Conservation (phyloP, 805 yeast genomes). For the Tetrapisispora fleetii region DNA sequence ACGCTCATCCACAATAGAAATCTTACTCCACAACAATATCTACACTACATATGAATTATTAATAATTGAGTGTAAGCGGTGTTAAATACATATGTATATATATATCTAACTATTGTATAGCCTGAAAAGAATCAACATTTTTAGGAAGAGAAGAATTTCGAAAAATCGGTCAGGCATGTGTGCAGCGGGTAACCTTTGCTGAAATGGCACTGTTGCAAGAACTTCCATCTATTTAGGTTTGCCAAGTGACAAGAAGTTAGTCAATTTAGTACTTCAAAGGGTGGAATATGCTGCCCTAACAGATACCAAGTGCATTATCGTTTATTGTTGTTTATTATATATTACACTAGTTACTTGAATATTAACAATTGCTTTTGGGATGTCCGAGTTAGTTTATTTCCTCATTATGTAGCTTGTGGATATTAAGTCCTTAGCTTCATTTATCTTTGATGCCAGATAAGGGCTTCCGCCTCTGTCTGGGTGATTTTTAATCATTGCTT, state of each 20-base stretch:
- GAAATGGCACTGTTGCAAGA: neutral
- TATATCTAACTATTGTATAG: neutral
- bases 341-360: neutral
- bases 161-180: neutral
- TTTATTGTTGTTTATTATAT: too few relatives aligned
- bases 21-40: too few relatives aligned
- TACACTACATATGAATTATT: too few relatives aligned
- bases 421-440: slow-evolving; percentile 67
- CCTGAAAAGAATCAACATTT: neutral
- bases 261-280: neutral
- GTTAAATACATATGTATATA: too few relatives aligned
- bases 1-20: too few relatives aligned
- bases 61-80: too few relatives aligned
- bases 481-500: slow-evolving; percentile 79
- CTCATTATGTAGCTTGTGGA: slow-evolving; percentile 1
- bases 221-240: too few relatives aligned
- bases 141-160: neutral
- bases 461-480: slow-evolving; percentile 95
- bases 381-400: neutral
- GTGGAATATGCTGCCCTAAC: too few relatives aligned
- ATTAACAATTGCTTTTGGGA: neutral
- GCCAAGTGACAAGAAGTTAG: too few relatives aligned
- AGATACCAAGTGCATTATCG: too few relatives aligned
- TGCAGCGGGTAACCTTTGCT: neutral
- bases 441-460: slow-evolving; percentile 79